These are phyloP conservation scores for Russula sp. DNA, from an alignment of 768 basidiomycete genomes.

Conservation along the genomic window DNA sequence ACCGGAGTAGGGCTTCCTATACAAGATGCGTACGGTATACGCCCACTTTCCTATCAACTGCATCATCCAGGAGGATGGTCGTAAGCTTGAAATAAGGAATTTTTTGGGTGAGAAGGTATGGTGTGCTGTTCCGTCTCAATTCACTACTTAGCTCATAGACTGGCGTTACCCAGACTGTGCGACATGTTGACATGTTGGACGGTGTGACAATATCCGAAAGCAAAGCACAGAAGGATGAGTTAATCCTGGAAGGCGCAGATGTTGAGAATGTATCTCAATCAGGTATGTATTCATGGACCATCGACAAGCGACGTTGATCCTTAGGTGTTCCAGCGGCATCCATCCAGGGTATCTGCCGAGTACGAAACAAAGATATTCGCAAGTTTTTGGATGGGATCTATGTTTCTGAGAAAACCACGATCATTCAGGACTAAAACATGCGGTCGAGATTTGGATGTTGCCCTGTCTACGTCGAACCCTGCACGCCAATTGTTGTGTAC, in stretches of 20 bases:
- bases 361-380: conserved; percentile 99
- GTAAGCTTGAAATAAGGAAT: conserved; percentile 83
- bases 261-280: conserved; percentile 97
- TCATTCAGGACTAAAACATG: conserved; percentile 30
- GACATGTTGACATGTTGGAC: conserved; percentile 85
- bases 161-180: conserved; percentile 57
- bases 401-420: conserved; percentile 75
- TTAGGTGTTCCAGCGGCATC: conserved; percentile 62
- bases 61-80: conserved; percentile 77
- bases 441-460: neutral
- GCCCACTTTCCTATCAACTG: conserved; percentile 99
- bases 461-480: conserved; percentile 25
- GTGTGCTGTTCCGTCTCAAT: neutral
- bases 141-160: neutral
- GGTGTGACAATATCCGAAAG: conserved; percentile 85
- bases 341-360: conserved; percentile 93
- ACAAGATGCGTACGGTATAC: conserved; percentile 99
- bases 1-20: conserved; percentile 79
- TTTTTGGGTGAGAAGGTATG: conserved; percentile 90
- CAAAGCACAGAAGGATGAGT: conserved; percentile 89
- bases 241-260: conserved; percentile 92
- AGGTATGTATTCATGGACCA: conserved; percentile 41
- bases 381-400: conserved; percentile 97
- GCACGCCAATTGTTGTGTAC: conserved; percentile 28
- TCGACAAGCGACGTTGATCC: neutral